Percentiles rank a stretch among this genome's conserved stretches.
Evolutionary conservation across 148 eudicot species (phyloP).

Genomic region (Chenopodium quinoa): DNA sequence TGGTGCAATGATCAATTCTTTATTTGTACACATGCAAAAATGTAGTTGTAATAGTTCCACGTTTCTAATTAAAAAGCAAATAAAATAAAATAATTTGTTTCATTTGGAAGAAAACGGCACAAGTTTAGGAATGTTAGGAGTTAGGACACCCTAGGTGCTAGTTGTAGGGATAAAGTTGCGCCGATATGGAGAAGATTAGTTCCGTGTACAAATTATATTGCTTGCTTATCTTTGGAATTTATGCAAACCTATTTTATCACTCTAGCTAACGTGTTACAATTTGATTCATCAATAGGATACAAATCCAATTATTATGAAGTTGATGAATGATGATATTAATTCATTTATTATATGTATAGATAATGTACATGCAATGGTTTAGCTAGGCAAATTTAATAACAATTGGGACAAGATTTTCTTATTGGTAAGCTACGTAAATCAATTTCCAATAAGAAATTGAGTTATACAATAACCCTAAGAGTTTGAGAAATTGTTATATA

Average conservation of each 20-base stretch:
- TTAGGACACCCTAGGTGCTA: background rate
- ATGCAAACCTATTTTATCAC: background rate
- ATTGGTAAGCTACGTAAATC: too few relatives aligned
- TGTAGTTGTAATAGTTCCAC: background rate
- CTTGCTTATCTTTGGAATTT: background rate
- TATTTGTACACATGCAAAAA: background rate
- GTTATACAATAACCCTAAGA: too few relatives aligned
- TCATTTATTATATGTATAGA: too few relatives aligned
- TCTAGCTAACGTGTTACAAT: background rate
- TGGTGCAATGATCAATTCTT: too few relatives aligned
- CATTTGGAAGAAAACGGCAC: background rate
- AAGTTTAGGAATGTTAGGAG: background rate
- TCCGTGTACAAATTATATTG: constrained; percentile 23
- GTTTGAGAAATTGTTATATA: too few relatives aligned
- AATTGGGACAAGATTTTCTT: too few relatives aligned
- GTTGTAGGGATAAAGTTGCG: constrained; percentile 3
- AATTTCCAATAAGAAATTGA: too few relatives aligned
- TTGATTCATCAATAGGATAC: background rate
- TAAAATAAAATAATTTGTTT: background rate
- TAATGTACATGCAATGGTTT: too few relatives aligned
- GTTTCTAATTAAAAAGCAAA: background rate
- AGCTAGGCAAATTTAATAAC: too few relatives aligned
- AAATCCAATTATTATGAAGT: background rate
- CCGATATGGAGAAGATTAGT: constrained; percentile 17
- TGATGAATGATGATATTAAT: background rate